phyloP scores from a whole-genome alignment of 306 rosid species.

The Glycine latifolia region DNA sequence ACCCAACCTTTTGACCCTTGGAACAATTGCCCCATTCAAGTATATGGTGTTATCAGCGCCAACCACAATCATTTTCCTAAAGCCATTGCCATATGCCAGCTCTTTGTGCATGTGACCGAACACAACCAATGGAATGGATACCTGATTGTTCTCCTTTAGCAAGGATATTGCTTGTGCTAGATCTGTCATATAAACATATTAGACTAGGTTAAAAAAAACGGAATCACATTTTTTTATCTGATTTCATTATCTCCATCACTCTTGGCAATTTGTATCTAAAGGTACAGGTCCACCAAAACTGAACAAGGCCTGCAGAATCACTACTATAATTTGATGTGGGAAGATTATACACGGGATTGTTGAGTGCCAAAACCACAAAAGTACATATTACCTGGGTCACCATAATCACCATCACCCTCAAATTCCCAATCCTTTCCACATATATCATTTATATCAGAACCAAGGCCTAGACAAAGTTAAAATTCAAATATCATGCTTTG shows the following conservation, averaged over 20 bases:
- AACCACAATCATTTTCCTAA: constrained; percentile 77
- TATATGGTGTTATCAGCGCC: constrained; percentile 69
- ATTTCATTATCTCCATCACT: constrained; percentile 36
- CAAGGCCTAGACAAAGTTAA: constrained; percentile 71
- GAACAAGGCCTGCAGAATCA: constrained; percentile 34
- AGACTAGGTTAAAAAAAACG: constrained; percentile 23
- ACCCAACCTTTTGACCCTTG: constrained; percentile 62
- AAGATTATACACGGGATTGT: constrained; percentile 17
- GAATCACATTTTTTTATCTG: constrained; percentile 29
- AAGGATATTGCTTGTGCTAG: constrained; percentile 68
- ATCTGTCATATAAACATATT: constrained; percentile 54
- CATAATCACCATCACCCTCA: constrained; percentile 73
- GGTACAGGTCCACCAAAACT: constrained; percentile 35
- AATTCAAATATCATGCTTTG: constrained; percentile 41
- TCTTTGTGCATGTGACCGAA: constrained; percentile 91
- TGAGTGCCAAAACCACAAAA: constrained; percentile 33
- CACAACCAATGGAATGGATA: constrained; percentile 69
- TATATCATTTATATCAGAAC: constrained; percentile 80
- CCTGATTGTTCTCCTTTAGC: constrained; percentile 61
- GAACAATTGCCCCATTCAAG: constrained; percentile 91
- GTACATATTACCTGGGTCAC: constrained; percentile 76
- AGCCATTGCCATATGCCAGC: constrained; percentile 73
- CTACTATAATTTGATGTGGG: constrained; percentile 9
- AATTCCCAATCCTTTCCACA: constrained; percentile 93
- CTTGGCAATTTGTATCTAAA: constrained; percentile 31